Evolutionary conservation across 106 monocot species (phyloP), one percentile per base, ranked within the genome.

Genomic region (Acorus gramineus): DNA sequence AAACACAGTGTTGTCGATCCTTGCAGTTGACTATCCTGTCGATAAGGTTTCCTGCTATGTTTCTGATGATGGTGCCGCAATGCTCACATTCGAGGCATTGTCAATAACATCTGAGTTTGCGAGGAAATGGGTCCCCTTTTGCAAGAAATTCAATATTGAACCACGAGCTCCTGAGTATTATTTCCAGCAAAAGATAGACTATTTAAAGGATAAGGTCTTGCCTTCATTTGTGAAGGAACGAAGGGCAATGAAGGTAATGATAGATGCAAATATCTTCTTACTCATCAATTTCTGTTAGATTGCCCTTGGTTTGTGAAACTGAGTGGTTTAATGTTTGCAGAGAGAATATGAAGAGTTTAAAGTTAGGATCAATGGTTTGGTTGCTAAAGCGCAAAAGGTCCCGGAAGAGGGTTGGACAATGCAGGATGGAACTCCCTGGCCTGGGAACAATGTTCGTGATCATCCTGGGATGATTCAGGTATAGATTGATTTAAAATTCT

Each of bases 381-480:
- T 93, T 62, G 82, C 89, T 43, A 83, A 83, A 70, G 85, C 89
- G 6, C 85, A 93, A 56, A 93, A 93, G 64, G 93, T 86, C 53
- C 93, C 89, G 1, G 93, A 93, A 73, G 89, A 93, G 81, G 93
- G 93, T 2, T 93, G 93, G 93, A 89, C 89, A 46, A 84, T 93
- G 85, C 93, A 89, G 71, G 93, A 89, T 81, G 93, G 93, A 73
- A 89, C 89, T 64, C 85, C 72, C 47, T 93, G 93, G 85, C 89
- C 89, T 71, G 89, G 89, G 77, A 93, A 89, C 62, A 87, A 82
- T 70, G 80, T 87, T 53, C 84, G 92, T 43, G 92, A 92, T 65
- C 92, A 92, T 65, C 92, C 92, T 43, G 92, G 87, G 47, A 92
- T 92, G 87, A 92, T 92, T 80, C 92, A 92, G 87, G 92, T 87